Evolutionary conservation across 2,329 filamentous ascomycete genomes (phyloP).

Genomic region (Talaromyces marneffei): DNA sequence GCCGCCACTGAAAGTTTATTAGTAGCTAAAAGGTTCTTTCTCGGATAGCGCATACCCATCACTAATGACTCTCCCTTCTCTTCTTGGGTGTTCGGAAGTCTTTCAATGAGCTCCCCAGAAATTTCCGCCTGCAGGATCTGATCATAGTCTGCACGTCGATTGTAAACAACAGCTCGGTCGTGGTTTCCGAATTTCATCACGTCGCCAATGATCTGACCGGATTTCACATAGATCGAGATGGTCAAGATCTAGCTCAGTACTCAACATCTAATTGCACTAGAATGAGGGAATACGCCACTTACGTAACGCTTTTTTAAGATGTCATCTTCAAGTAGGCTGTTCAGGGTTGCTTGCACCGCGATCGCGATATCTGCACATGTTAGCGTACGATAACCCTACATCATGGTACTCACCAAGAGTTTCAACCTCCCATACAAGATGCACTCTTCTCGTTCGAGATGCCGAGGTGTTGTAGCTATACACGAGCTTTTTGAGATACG

Average conservation of each 20-base stretch:
- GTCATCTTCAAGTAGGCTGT: conserved; percentile 22
- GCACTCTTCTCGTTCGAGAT: too few species aligned
- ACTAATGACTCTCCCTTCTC: neutral
- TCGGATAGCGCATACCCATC: neutral
- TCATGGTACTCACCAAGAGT: too few species aligned
- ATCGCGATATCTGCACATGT: conserved; percentile 16
- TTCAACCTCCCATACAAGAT: too few species aligned
- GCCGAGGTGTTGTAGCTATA: too few species aligned
- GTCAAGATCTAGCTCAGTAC: conserved; percentile 20
- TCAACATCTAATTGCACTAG: neutral
- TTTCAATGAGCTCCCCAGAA: conserved; percentile 20
- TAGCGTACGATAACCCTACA: conserved; percentile 10
- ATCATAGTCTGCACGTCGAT: conserved; percentile 18
- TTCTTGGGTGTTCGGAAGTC: conserved; percentile 8
- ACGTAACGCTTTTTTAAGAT: conserved; percentile 25
- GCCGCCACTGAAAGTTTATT: neutral
- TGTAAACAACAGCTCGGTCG: conserved; percentile 20
- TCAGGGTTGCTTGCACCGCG: conserved; percentile 18
- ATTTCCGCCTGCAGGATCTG: conserved; percentile 20
- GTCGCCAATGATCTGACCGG: conserved; percentile 15
- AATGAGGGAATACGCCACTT: conserved; percentile 7
- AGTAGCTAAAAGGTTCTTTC: neutral
- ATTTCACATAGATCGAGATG: conserved; percentile 22
- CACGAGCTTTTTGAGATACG: too few species aligned
- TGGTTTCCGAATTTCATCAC: conserved; percentile 20